Evolutionary conservation across 495 filamentous ascomycete species (phyloP).

Genomic region (Talaromyces proteolyticus): DNA sequence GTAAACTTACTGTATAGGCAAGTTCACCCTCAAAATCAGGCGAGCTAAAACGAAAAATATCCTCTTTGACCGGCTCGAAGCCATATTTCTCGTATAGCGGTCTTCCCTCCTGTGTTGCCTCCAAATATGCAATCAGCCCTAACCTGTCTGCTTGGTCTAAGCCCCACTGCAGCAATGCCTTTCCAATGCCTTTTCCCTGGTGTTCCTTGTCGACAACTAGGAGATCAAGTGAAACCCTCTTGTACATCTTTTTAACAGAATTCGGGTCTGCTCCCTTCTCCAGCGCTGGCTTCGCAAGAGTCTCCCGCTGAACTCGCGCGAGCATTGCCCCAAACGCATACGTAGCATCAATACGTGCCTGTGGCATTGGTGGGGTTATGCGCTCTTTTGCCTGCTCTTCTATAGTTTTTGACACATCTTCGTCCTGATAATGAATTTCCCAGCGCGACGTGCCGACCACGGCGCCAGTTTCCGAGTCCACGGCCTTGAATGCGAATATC

Average conservation of each 20-base stretch:
- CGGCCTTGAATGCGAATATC: slow-evolving; percentile 7
- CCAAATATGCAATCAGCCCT: slow-evolving; percentile 42
- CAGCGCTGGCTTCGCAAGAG: not conserved
- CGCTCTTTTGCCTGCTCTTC: slow-evolving; percentile 6
- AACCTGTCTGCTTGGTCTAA: slow-evolving; percentile 41
- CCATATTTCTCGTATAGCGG: slow-evolving; percentile 50
- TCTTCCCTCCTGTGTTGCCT: slow-evolving; percentile 45
- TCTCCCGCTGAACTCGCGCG: not conserved
- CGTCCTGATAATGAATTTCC: slow-evolving; percentile 11
- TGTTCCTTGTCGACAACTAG: slow-evolving; percentile 37
- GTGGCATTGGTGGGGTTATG: not conserved
- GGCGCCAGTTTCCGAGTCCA: slow-evolving; percentile 11
- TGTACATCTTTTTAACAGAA: not conserved
- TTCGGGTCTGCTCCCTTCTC: not conserved
- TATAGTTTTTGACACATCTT: slow-evolving; percentile 6
- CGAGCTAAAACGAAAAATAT: slow-evolving; percentile 21
- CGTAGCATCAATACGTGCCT: slow-evolving; percentile 3
- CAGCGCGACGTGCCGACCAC: slow-evolving; percentile 19
- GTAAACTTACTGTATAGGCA: not conserved
- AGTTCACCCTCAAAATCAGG: slow-evolving; percentile 14
- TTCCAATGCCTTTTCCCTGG: slow-evolving; percentile 46
- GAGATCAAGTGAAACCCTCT: slow-evolving; percentile 28
- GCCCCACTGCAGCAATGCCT: slow-evolving; percentile 43
- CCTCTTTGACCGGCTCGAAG: slow-evolving; percentile 36
- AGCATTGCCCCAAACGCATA: slow-evolving; percentile 17